These are phyloP conservation scores for Rhodotorula babjevae DNA, from an alignment of 768 basidiomycete genomes.

Conservation along the genomic window DNA sequence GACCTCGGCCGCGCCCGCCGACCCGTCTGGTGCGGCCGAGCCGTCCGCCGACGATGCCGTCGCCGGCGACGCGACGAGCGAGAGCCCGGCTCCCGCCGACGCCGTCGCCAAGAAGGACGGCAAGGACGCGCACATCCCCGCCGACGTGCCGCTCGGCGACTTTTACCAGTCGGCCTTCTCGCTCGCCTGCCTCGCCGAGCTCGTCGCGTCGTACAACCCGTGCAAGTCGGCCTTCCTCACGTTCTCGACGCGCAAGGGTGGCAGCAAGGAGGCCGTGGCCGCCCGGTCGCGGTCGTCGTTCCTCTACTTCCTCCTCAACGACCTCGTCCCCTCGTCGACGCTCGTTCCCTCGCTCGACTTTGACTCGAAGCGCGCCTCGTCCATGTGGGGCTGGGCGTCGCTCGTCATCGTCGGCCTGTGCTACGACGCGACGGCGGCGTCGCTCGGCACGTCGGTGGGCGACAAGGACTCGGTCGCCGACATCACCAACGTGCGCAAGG, in stretches of 20 bases:
- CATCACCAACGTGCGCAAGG: conserved; percentile 82
- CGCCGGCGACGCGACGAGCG: neutral
- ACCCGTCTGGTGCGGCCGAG: too few relatives aligned
- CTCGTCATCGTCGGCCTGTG: conserved; percentile 90
- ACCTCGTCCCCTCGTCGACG: conserved; percentile 71
- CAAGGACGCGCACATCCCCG: conserved; percentile 21
- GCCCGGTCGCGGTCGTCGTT: conserved; percentile 57
- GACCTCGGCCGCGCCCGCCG: neutral
- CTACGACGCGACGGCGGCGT: conserved; percentile 61
- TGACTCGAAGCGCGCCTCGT: conserved; percentile 42
- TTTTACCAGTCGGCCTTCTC: conserved; percentile 55
- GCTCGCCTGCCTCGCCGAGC: conserved; percentile 86
- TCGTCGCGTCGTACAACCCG: conserved; percentile 83
- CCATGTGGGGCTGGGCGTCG: conserved; percentile 50
- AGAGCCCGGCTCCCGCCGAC: conserved; percentile 25
- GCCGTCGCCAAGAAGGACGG: conserved; percentile 18
- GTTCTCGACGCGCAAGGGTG: conserved; percentile 47
- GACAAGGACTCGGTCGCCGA: conserved; percentile 64
- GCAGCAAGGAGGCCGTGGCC: conserved; percentile 52
- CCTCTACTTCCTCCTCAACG: conserved; percentile 73
- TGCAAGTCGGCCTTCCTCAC: conserved; percentile 86
- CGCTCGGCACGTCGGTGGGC: conserved; percentile 52
- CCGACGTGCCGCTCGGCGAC: conserved; percentile 35
- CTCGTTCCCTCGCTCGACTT: conserved; percentile 52
- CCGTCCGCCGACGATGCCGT: too few relatives aligned